Conservation (phyloP, 371 early-diverging fungal genomes). For the Saksenaea vasiformis region DNA sequence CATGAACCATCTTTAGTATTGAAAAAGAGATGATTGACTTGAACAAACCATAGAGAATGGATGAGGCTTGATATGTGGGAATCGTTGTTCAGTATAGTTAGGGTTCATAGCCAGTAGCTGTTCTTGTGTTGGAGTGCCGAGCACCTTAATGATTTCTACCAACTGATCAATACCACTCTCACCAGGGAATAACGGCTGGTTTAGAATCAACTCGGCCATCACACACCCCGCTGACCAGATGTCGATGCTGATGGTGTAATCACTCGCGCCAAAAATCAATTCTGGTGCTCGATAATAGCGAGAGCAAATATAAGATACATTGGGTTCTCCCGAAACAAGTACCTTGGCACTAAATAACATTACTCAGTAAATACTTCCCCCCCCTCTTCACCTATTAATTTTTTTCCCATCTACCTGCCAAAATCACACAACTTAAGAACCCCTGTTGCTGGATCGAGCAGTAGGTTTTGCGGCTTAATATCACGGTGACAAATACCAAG, state of each 20-base stretch:
- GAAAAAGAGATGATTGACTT: not conserved
- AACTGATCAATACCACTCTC: slow-evolving; percentile 99
- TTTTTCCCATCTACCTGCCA: slow-evolving; percentile 61
- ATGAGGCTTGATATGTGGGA: slow-evolving; percentile 96
- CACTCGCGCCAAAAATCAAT: slow-evolving; percentile 96
- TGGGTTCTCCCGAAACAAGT: slow-evolving; percentile 90
- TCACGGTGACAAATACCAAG: slow-evolving; percentile 89
- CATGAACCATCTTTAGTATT: not conserved
- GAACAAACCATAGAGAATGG: slow-evolving; percentile 73
- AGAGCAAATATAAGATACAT: slow-evolving; percentile 98
- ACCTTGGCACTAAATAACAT: slow-evolving; percentile 82
- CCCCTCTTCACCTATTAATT: not conserved
- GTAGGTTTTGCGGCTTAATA: slow-evolving; percentile 98
- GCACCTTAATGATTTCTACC: slow-evolving; percentile 98
- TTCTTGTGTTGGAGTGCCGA: slow-evolving; percentile 98
- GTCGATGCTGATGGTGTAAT: slow-evolving; percentile 91
- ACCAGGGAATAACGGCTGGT: slow-evolving; percentile 98
- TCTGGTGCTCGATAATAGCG: slow-evolving; percentile 99
- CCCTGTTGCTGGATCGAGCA: slow-evolving; percentile 83
- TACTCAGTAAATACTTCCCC: not conserved
- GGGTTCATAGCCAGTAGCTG: slow-evolving; percentile 96
- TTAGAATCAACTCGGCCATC: slow-evolving; percentile 98
- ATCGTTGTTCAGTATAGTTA: slow-evolving; percentile 96
- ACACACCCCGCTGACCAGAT: slow-evolving; percentile 99
- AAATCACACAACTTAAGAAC: slow-evolving; percentile 96